Evolutionary conservation across 441 rosid species (phyloP), one percentile per base, ranked within the genome.

Genomic region (Heliophila coronopifolia): DNA sequence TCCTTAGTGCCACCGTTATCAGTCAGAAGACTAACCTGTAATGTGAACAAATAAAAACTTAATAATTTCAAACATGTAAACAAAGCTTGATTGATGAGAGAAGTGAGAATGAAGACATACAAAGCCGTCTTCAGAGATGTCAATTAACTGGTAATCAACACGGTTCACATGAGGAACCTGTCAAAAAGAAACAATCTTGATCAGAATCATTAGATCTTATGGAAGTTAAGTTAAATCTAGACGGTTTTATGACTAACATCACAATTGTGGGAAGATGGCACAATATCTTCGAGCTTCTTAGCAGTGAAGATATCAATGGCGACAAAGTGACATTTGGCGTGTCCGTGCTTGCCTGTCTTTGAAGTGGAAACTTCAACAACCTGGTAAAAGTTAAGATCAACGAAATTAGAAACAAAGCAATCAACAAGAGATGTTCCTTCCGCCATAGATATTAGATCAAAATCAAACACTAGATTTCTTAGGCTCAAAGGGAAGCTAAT

Each of bases 301-400:
- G 72, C 80, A 59, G 59, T 91, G 73, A 91, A 87, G 68, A 91
- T 87, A 53, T 85, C 98, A 63, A 91, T 87, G 9, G 59, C 98
- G 34, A 87, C 96, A 68, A 92, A 92, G 78, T 92, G 96, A 59
- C 96, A 92, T 50, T 92, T 92, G 0, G 98, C 98, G 58, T 92
- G 98, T 48, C 98, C 98, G 23, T 92, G 98, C 86, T 92, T 87
- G 14, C 98, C 98, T 5, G 94, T 87, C 63, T 91, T 92, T 6
- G 98, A 92, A n/a, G 96, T 92, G 0, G 98, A 92, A 63, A 92
- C 96, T 51, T 92, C 98, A 42, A 87, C 95, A 50, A 91, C 98
- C 98, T 91, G n/a, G 4, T 20, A 2, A 20, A 20, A 20, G 2
- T 4, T 20, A 20, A 20, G 4, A 20, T 2, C 23, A 20, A 2